phyloP scores from a whole-genome alignment of 2,329 filamentous ascomycete species.

The Nothopassalora personata region DNA sequence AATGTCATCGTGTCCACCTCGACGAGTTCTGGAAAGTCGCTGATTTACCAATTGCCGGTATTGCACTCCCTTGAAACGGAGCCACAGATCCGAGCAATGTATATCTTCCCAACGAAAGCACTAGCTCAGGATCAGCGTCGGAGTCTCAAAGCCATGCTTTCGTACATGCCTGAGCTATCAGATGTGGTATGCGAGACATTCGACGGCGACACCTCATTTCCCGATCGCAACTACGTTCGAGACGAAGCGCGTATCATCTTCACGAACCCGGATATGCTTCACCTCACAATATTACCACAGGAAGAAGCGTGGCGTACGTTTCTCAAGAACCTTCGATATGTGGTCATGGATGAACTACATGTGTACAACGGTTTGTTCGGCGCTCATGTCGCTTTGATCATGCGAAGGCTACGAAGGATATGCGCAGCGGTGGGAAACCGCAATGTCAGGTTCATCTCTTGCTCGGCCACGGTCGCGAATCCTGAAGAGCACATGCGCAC shows the following conservation, averaged over 20 bases:
- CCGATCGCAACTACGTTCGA: constrained; percentile 69
- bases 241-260: constrained; percentile 91
- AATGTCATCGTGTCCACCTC: constrained; percentile 92
- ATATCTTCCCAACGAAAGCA: constrained; percentile 97
- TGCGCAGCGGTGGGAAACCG: constrained; percentile 87
- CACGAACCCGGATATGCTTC: constrained; percentile 97
- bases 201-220: constrained; percentile 88
- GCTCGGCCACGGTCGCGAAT: constrained; percentile 93
- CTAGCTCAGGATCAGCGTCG: constrained; percentile 89
- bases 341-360: constrained; percentile 81
- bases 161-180: constrained; percentile 72
- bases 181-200: constrained; percentile 82
- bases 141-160: constrained; percentile 77
- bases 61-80: constrained; percentile 80
- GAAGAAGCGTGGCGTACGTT: constrained; percentile 86
- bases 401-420: constrained; percentile 79
- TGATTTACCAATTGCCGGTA: constrained; percentile 97
- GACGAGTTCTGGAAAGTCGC: constrained; percentile 90
- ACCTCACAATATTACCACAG: constrained; percentile 86
- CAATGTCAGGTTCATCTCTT: constrained; percentile 84
- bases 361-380: constrained; percentile 96
- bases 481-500: constrained; percentile 86
- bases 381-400: constrained; percentile 89
- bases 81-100: constrained; percentile 75
- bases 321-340: constrained; percentile 80